Base-by-base conservation (phyloP, 148 eudicot species). In the Vaccinium vitisidaea region DNA sequence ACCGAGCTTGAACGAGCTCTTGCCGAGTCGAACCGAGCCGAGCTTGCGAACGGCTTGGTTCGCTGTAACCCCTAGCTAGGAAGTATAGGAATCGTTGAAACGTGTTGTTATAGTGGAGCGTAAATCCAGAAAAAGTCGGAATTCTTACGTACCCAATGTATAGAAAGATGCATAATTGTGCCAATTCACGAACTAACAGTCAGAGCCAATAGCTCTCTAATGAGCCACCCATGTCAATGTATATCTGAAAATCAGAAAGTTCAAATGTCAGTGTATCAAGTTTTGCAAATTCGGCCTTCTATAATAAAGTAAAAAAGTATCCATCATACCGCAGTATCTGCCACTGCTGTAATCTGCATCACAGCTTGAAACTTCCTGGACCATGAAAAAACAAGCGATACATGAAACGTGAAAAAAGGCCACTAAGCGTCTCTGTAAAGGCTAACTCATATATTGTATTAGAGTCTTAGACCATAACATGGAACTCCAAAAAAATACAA, bases 351-450 rank as follows among this genome's bases (percentile, higher is more conserved):
- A 81, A 96, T 87, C 82, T 93, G 93, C 98, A 96, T 95, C 79
- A 93, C 98, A 70, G 90, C 89, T 92, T 90, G 92, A 83, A 96
- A 96, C 87, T 95, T 96, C 93, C 99, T 96, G 89, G 75, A 78
- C 19, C 84, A 18, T 59, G 79, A 81, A 88, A 55, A 79, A 84
- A 71, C 75, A 55, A 74, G 25, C 12, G 49, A 53, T 18, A 32
- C 21, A 36, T 1, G 46, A 53, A 73, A 32, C 5, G 36, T 15
- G 5, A 52, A 25, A 82, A 63, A 21, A 27, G 65, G n/a, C 12
- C 75, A 32, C n/a, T 19, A 54, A 7, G 6, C 2, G 7, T 32
- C 63, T 74, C 5, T n/a, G 36, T 6, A 70, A 70, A 70, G 27
- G 77, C 19, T 30, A 19, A n/a, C 8, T 11, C 52, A 54, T 54